phyloP scores from a whole-genome alignment of 2,329 filamentous ascomycete species.

The Lachnellula arida region DNA sequence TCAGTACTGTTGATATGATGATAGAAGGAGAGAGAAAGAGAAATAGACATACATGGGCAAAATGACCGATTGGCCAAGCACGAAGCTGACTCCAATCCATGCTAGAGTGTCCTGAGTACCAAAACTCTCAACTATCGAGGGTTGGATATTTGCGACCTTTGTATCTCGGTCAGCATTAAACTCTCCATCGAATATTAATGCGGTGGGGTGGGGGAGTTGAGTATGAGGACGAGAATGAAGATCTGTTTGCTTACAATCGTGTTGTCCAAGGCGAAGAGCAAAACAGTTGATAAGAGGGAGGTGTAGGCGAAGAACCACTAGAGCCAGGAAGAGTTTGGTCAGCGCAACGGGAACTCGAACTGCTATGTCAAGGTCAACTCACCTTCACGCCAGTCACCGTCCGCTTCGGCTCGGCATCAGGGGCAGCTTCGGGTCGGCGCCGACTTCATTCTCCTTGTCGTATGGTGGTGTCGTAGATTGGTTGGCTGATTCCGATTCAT shows the following conservation, averaged over 20 bases:
- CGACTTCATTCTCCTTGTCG: too few relatives aligned
- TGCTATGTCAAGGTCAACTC: too few relatives aligned
- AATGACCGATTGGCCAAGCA: neutral
- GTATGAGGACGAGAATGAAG: neutral
- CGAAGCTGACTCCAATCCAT: neutral
- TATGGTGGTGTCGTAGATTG: too few relatives aligned
- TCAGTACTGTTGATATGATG: too few relatives aligned
- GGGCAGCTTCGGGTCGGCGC: too few relatives aligned
- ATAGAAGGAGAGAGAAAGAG: neutral
- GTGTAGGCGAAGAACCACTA: neutral
- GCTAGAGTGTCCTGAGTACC: neutral
- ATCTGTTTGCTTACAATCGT: neutral
- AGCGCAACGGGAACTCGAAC: too few relatives aligned
- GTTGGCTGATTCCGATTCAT: too few relatives aligned
- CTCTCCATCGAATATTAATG: neutral
- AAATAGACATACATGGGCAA: neutral
- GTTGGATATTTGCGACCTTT: neutral
- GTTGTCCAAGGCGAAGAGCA: neutral
- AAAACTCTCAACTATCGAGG: neutral
- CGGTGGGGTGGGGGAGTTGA: too few relatives aligned
- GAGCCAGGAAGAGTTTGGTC: neutral
- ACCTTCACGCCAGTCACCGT: too few relatives aligned
- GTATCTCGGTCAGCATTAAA: neutral
- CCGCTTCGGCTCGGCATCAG: too few relatives aligned
- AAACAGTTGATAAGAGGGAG: neutral